Percentiles rank a stretch among this genome's conserved stretches.
These are phyloP conservation scores for Rosa persica DNA, from an alignment of 306 rosid species.

Conservation along the genomic window DNA sequence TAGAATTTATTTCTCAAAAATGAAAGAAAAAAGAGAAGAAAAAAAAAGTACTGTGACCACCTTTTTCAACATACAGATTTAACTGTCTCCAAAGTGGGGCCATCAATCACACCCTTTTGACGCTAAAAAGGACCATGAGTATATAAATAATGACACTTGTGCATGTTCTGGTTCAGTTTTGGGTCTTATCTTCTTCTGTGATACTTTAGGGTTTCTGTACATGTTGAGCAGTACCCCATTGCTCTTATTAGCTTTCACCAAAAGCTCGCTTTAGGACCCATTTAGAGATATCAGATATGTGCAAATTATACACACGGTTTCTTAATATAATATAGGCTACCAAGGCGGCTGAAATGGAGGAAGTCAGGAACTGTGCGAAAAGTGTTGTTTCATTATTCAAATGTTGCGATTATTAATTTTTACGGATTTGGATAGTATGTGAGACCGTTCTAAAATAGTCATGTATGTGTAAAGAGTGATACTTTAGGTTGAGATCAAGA, in stretches of 20 bases:
- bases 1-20: background rate
- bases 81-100: slow-evolving; percentile 13
- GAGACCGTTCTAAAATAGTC: background rate
- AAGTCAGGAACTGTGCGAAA: background rate
- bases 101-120: background rate
- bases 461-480: background rate
- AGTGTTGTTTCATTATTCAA: no score
- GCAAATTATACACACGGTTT: background rate
- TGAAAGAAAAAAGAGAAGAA: background rate
- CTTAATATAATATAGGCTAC: background rate
- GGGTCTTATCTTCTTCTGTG: background rate
- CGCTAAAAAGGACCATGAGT: background rate
- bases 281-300: background rate
- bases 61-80: background rate
- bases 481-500: background rate
- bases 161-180: background rate
- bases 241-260: background rate
- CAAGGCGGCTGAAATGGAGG: background rate
- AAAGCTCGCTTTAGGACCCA: background rate
- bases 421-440: no score
- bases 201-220: background rate
- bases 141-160: background rate
- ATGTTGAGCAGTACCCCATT: slow-evolving; percentile 1
- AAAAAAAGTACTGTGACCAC: background rate
- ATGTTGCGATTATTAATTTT: no score